Evolutionary conservation across 129 eudicot genomes (phyloP).

Genomic region (Chrysanthemum makinoi): DNA sequence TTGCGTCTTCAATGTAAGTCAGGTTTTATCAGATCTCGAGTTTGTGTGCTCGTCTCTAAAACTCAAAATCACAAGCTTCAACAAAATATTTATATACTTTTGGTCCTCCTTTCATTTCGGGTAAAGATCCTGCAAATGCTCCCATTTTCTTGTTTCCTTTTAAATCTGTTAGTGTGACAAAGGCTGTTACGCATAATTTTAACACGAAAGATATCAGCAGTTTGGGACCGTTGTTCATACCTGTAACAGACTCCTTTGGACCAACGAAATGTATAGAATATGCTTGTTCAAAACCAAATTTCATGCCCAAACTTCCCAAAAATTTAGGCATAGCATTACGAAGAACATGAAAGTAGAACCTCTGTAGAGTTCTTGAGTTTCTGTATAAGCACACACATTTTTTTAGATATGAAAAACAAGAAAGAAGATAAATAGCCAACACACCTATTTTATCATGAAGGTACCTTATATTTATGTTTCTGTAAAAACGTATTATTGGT

Average conservation of each 20-base stretch:
- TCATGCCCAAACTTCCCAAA: slow-evolving; percentile 9
- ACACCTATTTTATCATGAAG: not conserved
- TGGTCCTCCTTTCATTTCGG: slow-evolving; percentile 58
- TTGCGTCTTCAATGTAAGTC: slow-evolving; percentile 69
- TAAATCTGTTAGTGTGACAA: slow-evolving; percentile 37
- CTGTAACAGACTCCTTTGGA: slow-evolving; percentile 36
- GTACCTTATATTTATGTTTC: not conserved
- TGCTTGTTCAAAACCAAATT: slow-evolving; percentile 6
- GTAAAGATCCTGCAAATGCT: slow-evolving; percentile 46
- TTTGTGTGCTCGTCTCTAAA: slow-evolving; percentile 71
- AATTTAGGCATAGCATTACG: slow-evolving; percentile 19
- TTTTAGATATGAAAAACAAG: not conserved
- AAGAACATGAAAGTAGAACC: slow-evolving; percentile 4
- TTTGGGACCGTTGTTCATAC: slow-evolving; percentile 23
- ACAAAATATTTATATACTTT: slow-evolving; percentile 52
- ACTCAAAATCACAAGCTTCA: slow-evolving; percentile 63
- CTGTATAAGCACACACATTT: slow-evolving; percentile 16
- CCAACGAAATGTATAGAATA: slow-evolving; percentile 38
- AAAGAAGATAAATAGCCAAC: not conserved
- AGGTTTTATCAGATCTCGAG: slow-evolving; percentile 61
- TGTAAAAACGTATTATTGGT: not conserved
- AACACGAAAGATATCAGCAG: slow-evolving; percentile 62
- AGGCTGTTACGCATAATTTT: slow-evolving; percentile 52
- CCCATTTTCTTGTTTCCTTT: slow-evolving; percentile 51
- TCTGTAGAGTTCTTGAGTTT: not conserved